Percentiles rank a stretch among this genome's conserved stretches.
Conservation (phyloP, 2,329 filamentous ascomycete genomes). For the Alternaria triticina region DNA sequence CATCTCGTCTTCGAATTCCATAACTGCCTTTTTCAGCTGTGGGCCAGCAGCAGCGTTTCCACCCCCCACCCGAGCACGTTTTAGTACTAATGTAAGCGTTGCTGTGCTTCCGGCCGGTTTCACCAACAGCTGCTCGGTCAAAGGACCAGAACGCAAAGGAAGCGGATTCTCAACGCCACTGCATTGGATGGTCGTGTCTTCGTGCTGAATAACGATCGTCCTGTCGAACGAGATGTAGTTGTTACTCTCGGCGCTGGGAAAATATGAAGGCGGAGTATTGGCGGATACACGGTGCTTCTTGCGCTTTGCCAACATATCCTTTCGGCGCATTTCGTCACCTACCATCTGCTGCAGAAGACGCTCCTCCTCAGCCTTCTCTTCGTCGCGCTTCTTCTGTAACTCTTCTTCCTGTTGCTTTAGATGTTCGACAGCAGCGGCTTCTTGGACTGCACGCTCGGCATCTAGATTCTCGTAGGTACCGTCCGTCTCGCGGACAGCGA, state of each 20-base stretch:
- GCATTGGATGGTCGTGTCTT: slow-evolving; percentile 68
- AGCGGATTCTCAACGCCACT: slow-evolving; percentile 71
- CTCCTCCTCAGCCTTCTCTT: slow-evolving; percentile 70
- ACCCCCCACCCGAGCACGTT: slow-evolving; percentile 37
- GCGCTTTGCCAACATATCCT: slow-evolving; percentile 64
- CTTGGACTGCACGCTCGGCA: slow-evolving; percentile 84
- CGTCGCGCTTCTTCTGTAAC: slow-evolving; percentile 48
- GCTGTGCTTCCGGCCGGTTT: slow-evolving; percentile 66
- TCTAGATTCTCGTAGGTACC: slow-evolving; percentile 83
- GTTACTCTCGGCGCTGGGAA: slow-evolving; percentile 46
- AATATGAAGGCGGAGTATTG: slow-evolving; percentile 42
- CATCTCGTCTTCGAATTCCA: slow-evolving; percentile 76
- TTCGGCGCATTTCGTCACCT: slow-evolving; percentile 73
- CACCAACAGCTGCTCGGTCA: slow-evolving; percentile 74
- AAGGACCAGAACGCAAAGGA: slow-evolving; percentile 68
- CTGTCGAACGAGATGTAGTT: slow-evolving; percentile 69
- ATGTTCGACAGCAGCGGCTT: slow-evolving; percentile 70
- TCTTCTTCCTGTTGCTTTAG: slow-evolving; percentile 56
- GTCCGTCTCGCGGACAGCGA: slow-evolving; percentile 75
- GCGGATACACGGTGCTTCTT: slow-evolving; percentile 58
- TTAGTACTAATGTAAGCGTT: slow-evolving; percentile 68
- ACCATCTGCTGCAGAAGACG: slow-evolving; percentile 73
- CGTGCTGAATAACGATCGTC: slow-evolving; percentile 67
- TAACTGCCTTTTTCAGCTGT: slow-evolving; percentile 76
- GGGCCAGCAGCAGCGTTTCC: slow-evolving; percentile 68